Evolutionary conservation across 2,329 filamentous ascomycete species (phyloP).

Genomic region (Penicillium concentricum): DNA sequence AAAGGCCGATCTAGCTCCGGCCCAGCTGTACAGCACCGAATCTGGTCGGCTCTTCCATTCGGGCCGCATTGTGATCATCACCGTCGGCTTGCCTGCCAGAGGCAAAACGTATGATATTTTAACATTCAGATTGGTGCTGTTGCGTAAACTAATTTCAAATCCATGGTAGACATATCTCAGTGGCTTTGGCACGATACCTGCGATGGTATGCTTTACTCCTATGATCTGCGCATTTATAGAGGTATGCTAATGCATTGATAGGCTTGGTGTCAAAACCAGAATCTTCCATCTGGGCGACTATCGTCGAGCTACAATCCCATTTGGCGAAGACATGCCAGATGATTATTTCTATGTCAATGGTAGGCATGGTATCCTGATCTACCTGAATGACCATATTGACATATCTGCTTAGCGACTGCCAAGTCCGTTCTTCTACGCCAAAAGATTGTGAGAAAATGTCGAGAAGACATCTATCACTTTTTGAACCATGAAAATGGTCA

Average conservation of each 20-base stretch:
- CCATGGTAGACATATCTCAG: conserved; percentile 74
- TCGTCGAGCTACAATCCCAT: conserved; percentile 82
- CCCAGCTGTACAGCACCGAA: conserved; percentile 97
- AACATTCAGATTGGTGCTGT: not conserved
- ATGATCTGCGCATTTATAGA: not conserved
- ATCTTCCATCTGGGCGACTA: conserved; percentile 98
- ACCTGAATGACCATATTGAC: conserved; percentile 18
- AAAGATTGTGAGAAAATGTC: conserved; percentile 95
- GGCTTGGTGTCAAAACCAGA: conserved; percentile 95
- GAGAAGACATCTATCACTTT: conserved; percentile 95
- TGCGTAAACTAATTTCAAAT: conserved; percentile 4
- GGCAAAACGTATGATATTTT: conserved; percentile 74
- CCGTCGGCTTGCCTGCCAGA: conserved; percentile 89
- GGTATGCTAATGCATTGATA: conserved; percentile 33
- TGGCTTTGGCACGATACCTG: conserved; percentile 90
- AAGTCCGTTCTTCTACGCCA: conserved; percentile 90
- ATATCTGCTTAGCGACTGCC: conserved; percentile 60
- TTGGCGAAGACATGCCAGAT: conserved; percentile 80
- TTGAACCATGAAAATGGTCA: conserved; percentile 96
- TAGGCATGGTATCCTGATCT: conserved; percentile 22
- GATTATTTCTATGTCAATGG: conserved; percentile 97
- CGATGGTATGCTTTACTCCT: conserved; percentile 63
- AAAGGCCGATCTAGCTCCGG: conserved; percentile 81
- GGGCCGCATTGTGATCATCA: conserved; percentile 93
- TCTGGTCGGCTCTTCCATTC: conserved; percentile 96